A percentile compares a stretch with the other conserved stretches of the same genome.
Conservation (phyloP, 2,329 filamentous ascomycete species). For the Sporothrix brunneoviolacea region DNA sequence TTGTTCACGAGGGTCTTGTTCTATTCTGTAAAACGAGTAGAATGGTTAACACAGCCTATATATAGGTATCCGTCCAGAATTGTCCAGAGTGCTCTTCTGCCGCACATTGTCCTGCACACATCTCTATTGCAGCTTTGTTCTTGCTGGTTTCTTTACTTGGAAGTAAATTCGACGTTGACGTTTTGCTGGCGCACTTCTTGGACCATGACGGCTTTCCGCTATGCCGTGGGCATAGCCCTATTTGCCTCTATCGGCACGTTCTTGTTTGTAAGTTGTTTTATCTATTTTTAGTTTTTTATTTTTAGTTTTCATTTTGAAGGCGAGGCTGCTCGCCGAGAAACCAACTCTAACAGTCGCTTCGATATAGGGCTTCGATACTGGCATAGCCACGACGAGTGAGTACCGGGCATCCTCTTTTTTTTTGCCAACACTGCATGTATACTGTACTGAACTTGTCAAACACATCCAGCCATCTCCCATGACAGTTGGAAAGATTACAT, state of each 20-base stretch:
- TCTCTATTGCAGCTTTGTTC: not conserved
- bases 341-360: not conserved
- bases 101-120: not conserved
- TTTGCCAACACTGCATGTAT: not conserved
- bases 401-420: conserved; percentile 1
- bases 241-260: conserved; percentile 55
- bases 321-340: no score
- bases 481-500: conserved; percentile 55
- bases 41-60: no score
- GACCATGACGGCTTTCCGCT: conserved; percentile 1
- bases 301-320: no score
- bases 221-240: conserved; percentile 35
- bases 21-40: no score
- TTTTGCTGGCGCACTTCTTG: no score
- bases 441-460: no score
- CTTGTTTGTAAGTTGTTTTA: conserved; percentile 40
- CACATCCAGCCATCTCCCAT: conserved; percentile 53
- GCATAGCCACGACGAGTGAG: conserved; percentile 52
- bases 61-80: no score
- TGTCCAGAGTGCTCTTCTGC: no score
- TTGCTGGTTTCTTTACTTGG: not conserved
- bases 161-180: not conserved
- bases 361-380: conserved; percentile 49
- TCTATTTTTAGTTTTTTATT: no score
- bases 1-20: no score